phyloP scores from a whole-genome alignment of 176 grass and related monocot genomes.

The Aegilops speltoides region DNA sequence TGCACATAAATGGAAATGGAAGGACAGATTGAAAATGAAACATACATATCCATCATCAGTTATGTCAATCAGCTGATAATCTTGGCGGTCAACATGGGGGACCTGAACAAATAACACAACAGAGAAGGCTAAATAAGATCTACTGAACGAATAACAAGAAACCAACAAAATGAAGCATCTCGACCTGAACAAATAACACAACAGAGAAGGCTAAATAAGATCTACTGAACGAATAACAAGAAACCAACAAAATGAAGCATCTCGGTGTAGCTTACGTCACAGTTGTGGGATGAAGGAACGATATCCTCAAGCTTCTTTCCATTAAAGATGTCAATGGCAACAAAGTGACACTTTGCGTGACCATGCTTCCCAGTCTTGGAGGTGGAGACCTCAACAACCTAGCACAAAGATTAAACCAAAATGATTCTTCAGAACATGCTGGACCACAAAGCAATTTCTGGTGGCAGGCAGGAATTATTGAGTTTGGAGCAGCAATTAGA shows the following conservation, averaged over 20 bases:
- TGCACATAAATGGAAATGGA: neutral
- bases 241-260: neutral
- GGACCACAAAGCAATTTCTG: neutral
- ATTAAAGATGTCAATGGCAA: constrained; percentile 61
- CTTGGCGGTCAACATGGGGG: constrained; percentile 43
- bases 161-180: neutral
- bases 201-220: neutral
- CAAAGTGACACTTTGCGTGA: constrained; percentile 61
- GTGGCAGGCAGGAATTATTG: neutral
- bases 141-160: neutral
- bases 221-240: neutral
- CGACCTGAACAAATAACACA: neutral
- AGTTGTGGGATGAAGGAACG: constrained; percentile 67
- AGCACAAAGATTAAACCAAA: neutral
- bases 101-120: neutral
- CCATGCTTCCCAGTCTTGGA: constrained; percentile 73
- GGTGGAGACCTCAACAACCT: constrained; percentile 71
- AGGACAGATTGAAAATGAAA: neutral
- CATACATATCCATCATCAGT: constrained; percentile 62
- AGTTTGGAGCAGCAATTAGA: neutral
- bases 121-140: neutral
- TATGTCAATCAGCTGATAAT: constrained; percentile 64
- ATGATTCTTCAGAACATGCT: neutral
- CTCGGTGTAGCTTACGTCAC: constrained; percentile 33
- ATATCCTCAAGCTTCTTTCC: constrained; percentile 72